Evolutionary conservation across 2,329 filamentous ascomycete genomes (phyloP).

Genomic region (Epichloe typhina): DNA sequence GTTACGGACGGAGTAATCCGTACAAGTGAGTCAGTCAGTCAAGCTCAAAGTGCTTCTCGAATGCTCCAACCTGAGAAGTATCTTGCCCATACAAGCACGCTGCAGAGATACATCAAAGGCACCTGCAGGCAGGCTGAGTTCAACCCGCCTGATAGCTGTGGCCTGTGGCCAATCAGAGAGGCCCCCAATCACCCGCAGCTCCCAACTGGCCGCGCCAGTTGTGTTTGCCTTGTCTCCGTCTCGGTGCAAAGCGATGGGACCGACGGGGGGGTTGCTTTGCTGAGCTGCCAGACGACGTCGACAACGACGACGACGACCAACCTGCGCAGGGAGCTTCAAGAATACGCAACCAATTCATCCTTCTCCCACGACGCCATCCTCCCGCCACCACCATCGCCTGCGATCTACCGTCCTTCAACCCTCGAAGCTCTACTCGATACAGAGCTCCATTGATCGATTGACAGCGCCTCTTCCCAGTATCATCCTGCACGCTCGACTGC

Average conservation of each 20-base stretch:
- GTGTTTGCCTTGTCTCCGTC: slow-evolving; percentile 12
- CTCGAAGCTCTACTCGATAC: not conserved
- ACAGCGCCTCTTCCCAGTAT: not conserved
- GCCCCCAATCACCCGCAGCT: not conserved
- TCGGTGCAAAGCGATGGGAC: not conserved
- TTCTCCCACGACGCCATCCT: slow-evolving; percentile 1
- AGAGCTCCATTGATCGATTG: not conserved
- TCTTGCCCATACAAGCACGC: not conserved
- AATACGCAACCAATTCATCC: slow-evolving; percentile 2
- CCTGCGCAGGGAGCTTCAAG: slow-evolving; percentile 1
- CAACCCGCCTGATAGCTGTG: slow-evolving; percentile 5
- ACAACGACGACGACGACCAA: not conserved
- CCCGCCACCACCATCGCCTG: not conserved
- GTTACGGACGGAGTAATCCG: not conserved
- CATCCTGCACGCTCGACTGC: not conserved
- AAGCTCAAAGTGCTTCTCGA: slow-evolving; percentile 3
- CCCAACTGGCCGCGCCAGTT: slow-evolving; percentile 11
- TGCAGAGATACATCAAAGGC: not conserved
- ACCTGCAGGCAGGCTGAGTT: not conserved
- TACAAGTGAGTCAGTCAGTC: no score
- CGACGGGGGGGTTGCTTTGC: not conserved
- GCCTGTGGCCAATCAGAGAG: slow-evolving; percentile 4
- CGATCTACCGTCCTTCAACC: not conserved
- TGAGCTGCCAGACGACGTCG: slow-evolving; percentile 1
- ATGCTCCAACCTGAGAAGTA: slow-evolving; percentile 1